phyloP scores from a whole-genome alignment of 2,329 filamentous ascomycete species.

The Capronia coronata region DNA sequence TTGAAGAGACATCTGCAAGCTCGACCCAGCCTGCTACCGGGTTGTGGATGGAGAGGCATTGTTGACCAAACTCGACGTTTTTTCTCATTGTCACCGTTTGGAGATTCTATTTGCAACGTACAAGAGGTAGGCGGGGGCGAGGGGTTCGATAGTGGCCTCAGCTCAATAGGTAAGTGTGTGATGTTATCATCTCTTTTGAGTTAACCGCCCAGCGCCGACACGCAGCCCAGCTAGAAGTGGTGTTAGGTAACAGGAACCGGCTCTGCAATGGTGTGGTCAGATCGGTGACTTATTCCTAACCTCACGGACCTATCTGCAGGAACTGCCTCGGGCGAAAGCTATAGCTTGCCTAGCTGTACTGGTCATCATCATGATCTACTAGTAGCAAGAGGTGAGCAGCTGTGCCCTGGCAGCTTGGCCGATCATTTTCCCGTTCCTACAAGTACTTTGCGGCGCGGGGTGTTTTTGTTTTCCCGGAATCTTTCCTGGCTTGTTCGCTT shows the following conservation, averaged over 20 bases:
- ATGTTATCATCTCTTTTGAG: background rate
- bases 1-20: background rate
- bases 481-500: background rate
- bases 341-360: background rate
- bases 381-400: constrained; percentile 9
- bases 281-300: background rate
- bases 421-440: constrained; percentile 6
- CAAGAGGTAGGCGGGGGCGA: background rate
- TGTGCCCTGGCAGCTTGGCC: constrained; percentile 5
- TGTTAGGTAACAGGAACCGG: background rate
- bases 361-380: constrained; percentile 1
- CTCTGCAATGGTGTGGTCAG: background rate
- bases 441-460: background rate
- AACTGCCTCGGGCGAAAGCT: background rate
- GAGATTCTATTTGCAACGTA: constrained; percentile 11
- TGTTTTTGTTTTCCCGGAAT: background rate
- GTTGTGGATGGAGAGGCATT: background rate
- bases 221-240: background rate
- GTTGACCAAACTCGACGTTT: background rate
- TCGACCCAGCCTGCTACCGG: background rate
- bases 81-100: constrained; percentile 11
- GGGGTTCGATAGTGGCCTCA: background rate
- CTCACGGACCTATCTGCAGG: background rate
- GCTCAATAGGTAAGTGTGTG: background rate
- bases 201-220: background rate